phyloP scores from a whole-genome alignment of 31 red algal genomes.

The Odonthalia washingtoniensis region DNA sequence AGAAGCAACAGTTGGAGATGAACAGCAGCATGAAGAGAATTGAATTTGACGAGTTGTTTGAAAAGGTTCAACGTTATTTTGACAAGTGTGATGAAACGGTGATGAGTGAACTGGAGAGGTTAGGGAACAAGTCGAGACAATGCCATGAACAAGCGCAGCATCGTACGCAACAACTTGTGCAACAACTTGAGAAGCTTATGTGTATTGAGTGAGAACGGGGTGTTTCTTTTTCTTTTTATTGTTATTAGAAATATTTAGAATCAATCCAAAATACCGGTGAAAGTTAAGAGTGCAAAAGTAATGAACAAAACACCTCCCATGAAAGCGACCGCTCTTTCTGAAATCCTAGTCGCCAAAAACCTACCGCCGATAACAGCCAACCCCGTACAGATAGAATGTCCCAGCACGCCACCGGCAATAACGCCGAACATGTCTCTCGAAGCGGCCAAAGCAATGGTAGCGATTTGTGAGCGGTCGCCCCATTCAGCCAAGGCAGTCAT shows the following conservation, averaged over 20 bases:
- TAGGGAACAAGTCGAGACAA: too few relatives aligned
- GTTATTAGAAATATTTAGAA: background rate
- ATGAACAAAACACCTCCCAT: conserved; percentile 83
- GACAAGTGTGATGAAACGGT: too few relatives aligned
- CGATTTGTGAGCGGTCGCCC: conserved; percentile 93
- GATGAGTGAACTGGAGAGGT: too few relatives aligned
- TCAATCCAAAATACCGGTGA: conserved; percentile 83
- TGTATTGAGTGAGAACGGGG: too few relatives aligned
- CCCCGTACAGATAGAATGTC: conserved; percentile 84
- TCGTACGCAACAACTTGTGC: too few relatives aligned
- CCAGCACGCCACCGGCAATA: conserved; percentile 80
- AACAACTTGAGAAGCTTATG: too few relatives aligned
- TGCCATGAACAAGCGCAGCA: too few relatives aligned
- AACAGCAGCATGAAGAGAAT: background rate
- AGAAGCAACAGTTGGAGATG: background rate
- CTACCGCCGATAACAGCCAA: conserved; percentile 91
- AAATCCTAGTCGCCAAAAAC: conserved; percentile 82
- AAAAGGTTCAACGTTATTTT: too few relatives aligned
- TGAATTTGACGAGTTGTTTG: too few relatives aligned
- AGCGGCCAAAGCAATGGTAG: conserved; percentile 96
- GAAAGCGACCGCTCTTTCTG: conserved; percentile 84
- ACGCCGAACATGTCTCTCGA: conserved; percentile 85
- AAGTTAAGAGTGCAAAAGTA: conserved; percentile 82
- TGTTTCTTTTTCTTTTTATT: too few relatives aligned
- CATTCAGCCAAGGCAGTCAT: conserved; percentile 95